Percentiles rank a stretch among this genome's conserved stretches.
Evolutionary conservation across 352 stramenopile genomes (phyloP).

Genomic region (Phytophthora ohioensis): DNA sequence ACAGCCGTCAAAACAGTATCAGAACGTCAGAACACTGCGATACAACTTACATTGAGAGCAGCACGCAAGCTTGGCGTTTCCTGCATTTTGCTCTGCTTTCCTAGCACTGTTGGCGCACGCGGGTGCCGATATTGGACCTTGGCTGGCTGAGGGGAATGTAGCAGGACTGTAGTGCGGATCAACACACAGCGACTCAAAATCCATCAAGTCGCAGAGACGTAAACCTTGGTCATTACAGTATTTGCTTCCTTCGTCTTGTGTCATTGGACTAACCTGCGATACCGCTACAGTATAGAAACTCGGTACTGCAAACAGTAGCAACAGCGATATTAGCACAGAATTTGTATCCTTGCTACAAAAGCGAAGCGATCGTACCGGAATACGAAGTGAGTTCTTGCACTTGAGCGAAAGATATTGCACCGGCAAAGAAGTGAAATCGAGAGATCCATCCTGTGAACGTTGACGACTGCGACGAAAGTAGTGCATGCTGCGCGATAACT

Average conservation of each 20-base stretch:
- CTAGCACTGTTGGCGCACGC: constrained; percentile 18
- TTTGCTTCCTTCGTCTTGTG: constrained; percentile 6
- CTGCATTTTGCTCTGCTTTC: constrained; percentile 36
- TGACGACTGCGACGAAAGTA: constrained; percentile 32
- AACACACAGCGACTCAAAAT: constrained; percentile 52
- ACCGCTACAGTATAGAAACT: constrained; percentile 22
- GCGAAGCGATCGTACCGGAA: constrained; percentile 41
- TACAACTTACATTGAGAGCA: constrained; percentile 44
- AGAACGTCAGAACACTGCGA: constrained; percentile 12
- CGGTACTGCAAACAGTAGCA: constrained; percentile 14
- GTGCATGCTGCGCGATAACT: constrained; percentile 23
- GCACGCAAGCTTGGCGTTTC: constrained; percentile 44
- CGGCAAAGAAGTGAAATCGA: constrained; percentile 54
- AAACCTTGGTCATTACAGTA: constrained; percentile 40
- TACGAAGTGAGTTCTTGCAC: constrained; percentile 48
- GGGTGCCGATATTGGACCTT: constrained; percentile 10
- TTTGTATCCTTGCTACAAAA: neutral
- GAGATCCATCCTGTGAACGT: constrained; percentile 57
- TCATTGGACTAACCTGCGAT: neutral
- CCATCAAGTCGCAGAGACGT: constrained; percentile 50
- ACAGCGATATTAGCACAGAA: neutral
- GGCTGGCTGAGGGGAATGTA: constrained; percentile 31
- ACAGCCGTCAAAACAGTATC: neutral
- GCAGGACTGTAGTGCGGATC: constrained; percentile 9
- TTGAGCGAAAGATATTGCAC: constrained; percentile 44